Percentiles rank a stretch among this genome's conserved stretches.
These are phyloP conservation scores for Metarhizium rileyi DNA, from an alignment of 2,329 filamentous ascomycete species.

Conservation along the genomic window DNA sequence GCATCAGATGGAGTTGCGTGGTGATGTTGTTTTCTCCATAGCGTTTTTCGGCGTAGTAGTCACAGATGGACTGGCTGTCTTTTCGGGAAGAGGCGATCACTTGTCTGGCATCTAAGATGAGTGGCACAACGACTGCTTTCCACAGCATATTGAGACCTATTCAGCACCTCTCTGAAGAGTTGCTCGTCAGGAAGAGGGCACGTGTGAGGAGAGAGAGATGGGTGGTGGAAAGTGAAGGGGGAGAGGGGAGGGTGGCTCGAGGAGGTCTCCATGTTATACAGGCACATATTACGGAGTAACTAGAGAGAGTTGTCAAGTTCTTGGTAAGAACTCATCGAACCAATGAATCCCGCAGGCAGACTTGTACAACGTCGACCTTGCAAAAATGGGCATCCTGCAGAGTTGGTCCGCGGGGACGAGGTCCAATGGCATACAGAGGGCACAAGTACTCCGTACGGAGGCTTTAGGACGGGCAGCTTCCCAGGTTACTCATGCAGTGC, in stretches of 20 bases:
- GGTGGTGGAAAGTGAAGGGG: not conserved
- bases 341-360: not conserved
- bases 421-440: not conserved
- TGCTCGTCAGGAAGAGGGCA: not conserved
- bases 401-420: not conserved
- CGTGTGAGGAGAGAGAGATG: not conserved
- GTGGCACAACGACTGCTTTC: not conserved
- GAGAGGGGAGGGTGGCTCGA: not conserved
- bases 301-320: not conserved
- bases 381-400: not conserved
- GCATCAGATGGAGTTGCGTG: constrained; percentile 18
- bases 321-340: not conserved
- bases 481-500: too few species aligned
- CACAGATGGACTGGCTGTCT: constrained; percentile 16
- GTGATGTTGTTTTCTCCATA: constrained; percentile 16
- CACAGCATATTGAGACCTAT: not conserved
- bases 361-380: not conserved
- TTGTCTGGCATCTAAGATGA: not conserved
- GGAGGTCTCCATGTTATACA: not conserved
- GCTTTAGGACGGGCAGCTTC: too few species aligned
- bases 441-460: not conserved
- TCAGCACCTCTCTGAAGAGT: not conserved
- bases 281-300: not conserved
- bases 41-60: constrained; percentile 18
- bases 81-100: not conserved